Percentiles rank a stretch among this genome's conserved stretches.
Conservation (phyloP, 441 rosid species). For the Arabidopsis lyrata region DNA sequence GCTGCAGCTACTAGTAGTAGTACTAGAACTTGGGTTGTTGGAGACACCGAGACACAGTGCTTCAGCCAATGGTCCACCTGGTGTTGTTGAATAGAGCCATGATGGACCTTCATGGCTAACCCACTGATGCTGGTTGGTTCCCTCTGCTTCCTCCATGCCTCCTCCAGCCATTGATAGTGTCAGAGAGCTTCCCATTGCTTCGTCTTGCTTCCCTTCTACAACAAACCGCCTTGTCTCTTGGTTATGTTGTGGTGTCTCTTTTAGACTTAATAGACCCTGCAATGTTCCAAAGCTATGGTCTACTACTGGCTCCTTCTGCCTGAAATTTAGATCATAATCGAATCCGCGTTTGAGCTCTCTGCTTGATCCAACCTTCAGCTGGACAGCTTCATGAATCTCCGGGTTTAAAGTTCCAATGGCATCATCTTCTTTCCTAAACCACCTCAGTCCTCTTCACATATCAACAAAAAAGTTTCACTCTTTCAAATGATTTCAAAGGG, state of each 20-base stretch:
- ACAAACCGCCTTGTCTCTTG: constrained; percentile 71
- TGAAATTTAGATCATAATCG: constrained; percentile 39
- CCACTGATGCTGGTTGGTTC: constrained; percentile 50
- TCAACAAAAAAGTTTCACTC: constrained; percentile 11
- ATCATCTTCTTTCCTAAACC: constrained; percentile 71
- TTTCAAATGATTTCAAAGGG: not conserved
- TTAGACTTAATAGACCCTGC: constrained; percentile 47
- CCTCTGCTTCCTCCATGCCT: constrained; percentile 47
- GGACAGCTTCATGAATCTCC: constrained; percentile 49
- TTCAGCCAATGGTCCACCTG: constrained; percentile 80
- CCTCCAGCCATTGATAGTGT: constrained; percentile 71
- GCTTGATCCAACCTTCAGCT: constrained; percentile 40
- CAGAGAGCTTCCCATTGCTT: constrained; percentile 56
- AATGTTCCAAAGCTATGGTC: constrained; percentile 50
- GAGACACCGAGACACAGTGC: constrained; percentile 76
- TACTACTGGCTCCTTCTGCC: constrained; percentile 43
- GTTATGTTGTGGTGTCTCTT: constrained; percentile 44
- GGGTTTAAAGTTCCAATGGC: constrained; percentile 48
- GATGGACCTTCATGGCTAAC: constrained; percentile 49
- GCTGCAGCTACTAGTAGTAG: constrained; percentile 54
- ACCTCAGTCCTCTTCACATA: constrained; percentile 72
- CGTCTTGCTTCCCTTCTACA: constrained; percentile 59
- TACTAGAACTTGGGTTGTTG: constrained; percentile 48
- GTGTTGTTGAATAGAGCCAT: constrained; percentile 63
- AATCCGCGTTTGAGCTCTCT: constrained; percentile 44